Conservation (phyloP, 1,284 basidiomycete genomes). For the Ustilago esculenta region DNA sequence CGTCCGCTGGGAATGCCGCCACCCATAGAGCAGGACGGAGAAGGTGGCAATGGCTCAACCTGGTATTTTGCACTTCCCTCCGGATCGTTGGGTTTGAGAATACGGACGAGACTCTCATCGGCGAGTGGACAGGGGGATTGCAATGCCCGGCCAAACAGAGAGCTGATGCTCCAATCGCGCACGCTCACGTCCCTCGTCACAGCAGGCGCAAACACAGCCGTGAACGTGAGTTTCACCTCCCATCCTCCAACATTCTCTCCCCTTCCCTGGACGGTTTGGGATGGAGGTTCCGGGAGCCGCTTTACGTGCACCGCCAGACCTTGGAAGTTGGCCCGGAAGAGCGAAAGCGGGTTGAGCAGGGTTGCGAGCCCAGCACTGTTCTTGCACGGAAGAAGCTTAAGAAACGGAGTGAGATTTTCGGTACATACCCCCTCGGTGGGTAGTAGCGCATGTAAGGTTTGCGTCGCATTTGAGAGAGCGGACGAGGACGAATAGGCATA, state of each 20-base stretch:
- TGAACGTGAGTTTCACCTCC: slow-evolving; percentile 79
- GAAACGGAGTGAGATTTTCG: slow-evolving; percentile 94
- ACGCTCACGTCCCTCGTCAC: slow-evolving; percentile 31
- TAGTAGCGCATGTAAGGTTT: slow-evolving; percentile 43
- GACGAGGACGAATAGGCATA: slow-evolving; percentile 16
- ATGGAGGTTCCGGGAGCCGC: too few species aligned
- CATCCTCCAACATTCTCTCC: slow-evolving; percentile 69
- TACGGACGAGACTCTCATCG: slow-evolving; percentile 23
- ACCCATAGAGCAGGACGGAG: slow-evolving; percentile 2
- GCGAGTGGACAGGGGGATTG: slow-evolving; percentile 48
- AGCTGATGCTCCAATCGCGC: slow-evolving; percentile 47
- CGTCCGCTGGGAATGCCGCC: slow-evolving; percentile 1
- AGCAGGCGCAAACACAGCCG: slow-evolving; percentile 80
- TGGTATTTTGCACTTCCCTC: slow-evolving; percentile 5
- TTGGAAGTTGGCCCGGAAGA: slow-evolving; percentile 90
- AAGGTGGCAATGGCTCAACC: slow-evolving; percentile 19
- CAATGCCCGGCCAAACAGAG: slow-evolving; percentile 41
- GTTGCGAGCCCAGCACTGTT: slow-evolving; percentile 82
- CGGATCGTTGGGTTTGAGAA: slow-evolving; percentile 33
- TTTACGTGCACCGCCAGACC: slow-evolving; percentile 77
- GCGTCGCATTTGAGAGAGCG: background rate
- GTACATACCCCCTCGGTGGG: slow-evolving; percentile 74
- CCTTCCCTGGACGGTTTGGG: background rate
- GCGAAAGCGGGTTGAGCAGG: slow-evolving; percentile 82
- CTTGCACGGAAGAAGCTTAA: slow-evolving; percentile 93